Evolutionary conservation across 1,284 basidiomycete species (phyloP), one percentile per base, ranked within the genome.

Genomic region (Ganoderma lucidum): DNA sequence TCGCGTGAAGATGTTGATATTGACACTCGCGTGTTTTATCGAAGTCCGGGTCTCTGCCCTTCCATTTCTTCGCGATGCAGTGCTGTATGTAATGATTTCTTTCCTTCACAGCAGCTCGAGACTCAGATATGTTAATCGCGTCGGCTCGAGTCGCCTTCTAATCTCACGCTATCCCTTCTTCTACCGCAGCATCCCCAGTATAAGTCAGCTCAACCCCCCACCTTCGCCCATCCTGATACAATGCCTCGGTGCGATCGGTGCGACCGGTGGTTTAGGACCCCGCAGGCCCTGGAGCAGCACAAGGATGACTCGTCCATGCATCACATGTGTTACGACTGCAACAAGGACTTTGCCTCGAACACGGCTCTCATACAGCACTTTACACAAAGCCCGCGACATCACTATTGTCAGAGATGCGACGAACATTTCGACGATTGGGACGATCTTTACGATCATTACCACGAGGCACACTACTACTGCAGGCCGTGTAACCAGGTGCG

Each of bases 251-350:
- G 74, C 68, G 51, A 64, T 4, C 67, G 67, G 5, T 73, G 72
- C 53, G 58, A 67, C 17, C 64, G 72, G 9, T 61, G 39, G 32
- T 74, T 73, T 63, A 53, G 14, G 28, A 72, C 56, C 44, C 67
- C 70, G 9, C 56, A 53, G 23, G 73, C 73, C 2, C 62, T 76
- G 3, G 37, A 66, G 51, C 80, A 80, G 63, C 79, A 81, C 70
- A 62, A 71, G 63, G 62, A 72, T 12, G 66, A 78, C 70, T 83
- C 81, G 2, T 14, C 60, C 42, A 60, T 44, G 12, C 83, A 84
- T 56, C 63, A 79, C 62, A 69, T 80, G 42, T 86, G 84, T 74
- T 45, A 76, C 37, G 68, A 77, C 2, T 85, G 84, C 74, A 66
- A 68, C 60, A 65, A 48, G 30, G 72, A 74, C 58, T 77, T 77